These are phyloP conservation scores for Colletotrichum filicis DNA, from an alignment of 2,329 filamentous ascomycete genomes.

Conservation along the genomic window DNA sequence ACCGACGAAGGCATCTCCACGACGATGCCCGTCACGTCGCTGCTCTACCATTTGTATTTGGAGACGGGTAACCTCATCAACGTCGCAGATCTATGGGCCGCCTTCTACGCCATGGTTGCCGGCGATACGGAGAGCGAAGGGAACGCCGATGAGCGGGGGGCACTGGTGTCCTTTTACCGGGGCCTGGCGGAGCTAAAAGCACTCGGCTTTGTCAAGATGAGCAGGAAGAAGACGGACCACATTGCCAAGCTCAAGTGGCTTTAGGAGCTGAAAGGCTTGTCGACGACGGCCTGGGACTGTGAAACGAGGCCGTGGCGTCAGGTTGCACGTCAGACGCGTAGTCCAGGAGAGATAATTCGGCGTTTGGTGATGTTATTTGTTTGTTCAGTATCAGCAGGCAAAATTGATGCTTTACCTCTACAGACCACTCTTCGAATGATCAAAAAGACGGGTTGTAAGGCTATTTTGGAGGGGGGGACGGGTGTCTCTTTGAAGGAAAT, in stretches of 20 bases:
- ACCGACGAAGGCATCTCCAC: slow-evolving; percentile 61
- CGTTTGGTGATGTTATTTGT: not conserved
- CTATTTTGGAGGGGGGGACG: not conserved
- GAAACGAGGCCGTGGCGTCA: slow-evolving; percentile 19
- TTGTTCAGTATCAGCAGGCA: not conserved
- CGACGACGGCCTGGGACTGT: slow-evolving; percentile 9
- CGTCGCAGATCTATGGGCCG: slow-evolving; percentile 81
- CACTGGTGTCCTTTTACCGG: slow-evolving; percentile 83
- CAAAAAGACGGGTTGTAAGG: not conserved
- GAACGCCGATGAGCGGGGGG: slow-evolving; percentile 64
- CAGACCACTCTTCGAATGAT: not conserved
- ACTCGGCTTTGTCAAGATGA: slow-evolving; percentile 89
- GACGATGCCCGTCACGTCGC: slow-evolving; percentile 75
- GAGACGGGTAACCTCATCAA: slow-evolving; percentile 84
- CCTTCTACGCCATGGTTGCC: slow-evolving; percentile 74
- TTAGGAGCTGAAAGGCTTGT: slow-evolving; percentile 43
- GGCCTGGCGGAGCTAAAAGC: slow-evolving; percentile 86
- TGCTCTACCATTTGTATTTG: slow-evolving; percentile 82
- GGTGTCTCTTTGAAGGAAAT: not conserved
- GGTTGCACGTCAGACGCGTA: slow-evolving; percentile 3
- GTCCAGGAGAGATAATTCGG: not conserved
- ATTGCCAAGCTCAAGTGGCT: slow-evolving; percentile 90
- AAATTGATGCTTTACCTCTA: not conserved
- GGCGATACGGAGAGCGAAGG: slow-evolving; percentile 46
- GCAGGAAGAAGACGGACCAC: slow-evolving; percentile 92